Base-by-base conservation (phyloP, 345 rosid species). In the Gossypium sturtianum region DNA sequence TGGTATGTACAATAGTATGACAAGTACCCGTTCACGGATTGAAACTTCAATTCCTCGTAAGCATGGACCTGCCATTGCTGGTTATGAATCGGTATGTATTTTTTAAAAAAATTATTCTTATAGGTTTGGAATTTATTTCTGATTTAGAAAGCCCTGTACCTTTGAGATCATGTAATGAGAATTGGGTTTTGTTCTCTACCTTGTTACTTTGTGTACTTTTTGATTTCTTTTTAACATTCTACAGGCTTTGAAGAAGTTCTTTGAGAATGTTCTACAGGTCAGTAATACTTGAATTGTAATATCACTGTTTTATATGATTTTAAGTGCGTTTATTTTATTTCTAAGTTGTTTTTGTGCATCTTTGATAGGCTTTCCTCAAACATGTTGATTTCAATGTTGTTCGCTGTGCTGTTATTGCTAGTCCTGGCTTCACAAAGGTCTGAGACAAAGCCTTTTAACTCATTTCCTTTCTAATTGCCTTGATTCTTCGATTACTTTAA, bases 361-460 rank as follows among this genome's bases (percentile, higher is more conserved):
- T 73, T 34, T 82, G 82, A 29, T 73, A 94, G 98, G 93, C 93
- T 73, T 94, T 94, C 82, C 66, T 92, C 78, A 92, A 92, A 83
- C 86, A 94, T 81, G 82, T 94, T 19, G 98, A 94, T 76, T 94
- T 94, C 79, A 87, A 71, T 81, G 91, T 92, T 23, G 92, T 94
- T 82, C 92, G 90, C 0, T 94, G 98, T 83, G 97, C 94, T 51
- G 98, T 94, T 76, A 87, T 94, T 75, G 98, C 97, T 60, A 92
- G 98, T 78, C 98, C 98, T 13, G 98, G 98, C 78, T 94, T 94
- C 81, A 92, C 98, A 64, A 94, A 94, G 95, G 98, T 94, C n/a
- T 45, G 71, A 23, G 58, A 17, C 6, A 38, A 75, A 52, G 22
- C n/a, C 23, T 56, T 54, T 17, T 19, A 19, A 19, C 12, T n/a